Evolutionary conservation across 2,329 filamentous ascomycete genomes (phyloP).

Genomic region (Elsinoe fawcettii): DNA sequence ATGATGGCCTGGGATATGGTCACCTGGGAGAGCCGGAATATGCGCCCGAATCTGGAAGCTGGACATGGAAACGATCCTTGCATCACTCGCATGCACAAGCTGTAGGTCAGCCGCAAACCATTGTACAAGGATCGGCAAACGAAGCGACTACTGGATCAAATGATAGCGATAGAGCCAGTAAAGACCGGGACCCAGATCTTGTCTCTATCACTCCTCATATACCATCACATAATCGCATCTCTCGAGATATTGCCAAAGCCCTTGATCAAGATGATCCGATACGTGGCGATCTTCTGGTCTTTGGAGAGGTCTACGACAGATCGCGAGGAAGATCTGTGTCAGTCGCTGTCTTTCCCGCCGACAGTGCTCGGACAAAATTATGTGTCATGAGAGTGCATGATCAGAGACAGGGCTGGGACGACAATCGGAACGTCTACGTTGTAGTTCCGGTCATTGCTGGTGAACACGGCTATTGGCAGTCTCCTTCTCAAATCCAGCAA

Average conservation of each 20-base stretch:
- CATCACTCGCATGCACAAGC: slow-evolving; percentile 22
- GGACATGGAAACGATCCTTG: slow-evolving; percentile 40
- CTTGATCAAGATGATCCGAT: slow-evolving; percentile 33
- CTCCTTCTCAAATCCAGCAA: slow-evolving; percentile 47
- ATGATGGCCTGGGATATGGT: slow-evolving; percentile 46
- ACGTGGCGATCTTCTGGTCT: slow-evolving; percentile 43
- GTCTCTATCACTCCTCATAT: slow-evolving; percentile 19
- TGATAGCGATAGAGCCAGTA: not conserved
- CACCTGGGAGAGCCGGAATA: slow-evolving; percentile 47
- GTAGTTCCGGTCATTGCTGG: slow-evolving; percentile 40
- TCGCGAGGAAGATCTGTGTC: slow-evolving; percentile 26
- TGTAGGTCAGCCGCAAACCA: slow-evolving; percentile 24
- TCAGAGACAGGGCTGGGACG: slow-evolving; percentile 49
- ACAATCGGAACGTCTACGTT: slow-evolving; percentile 40
- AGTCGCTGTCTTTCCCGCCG: slow-evolving; percentile 34
- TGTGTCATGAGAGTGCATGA: slow-evolving; percentile 46
- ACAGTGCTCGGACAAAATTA: slow-evolving; percentile 52
- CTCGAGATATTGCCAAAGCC: slow-evolving; percentile 28
- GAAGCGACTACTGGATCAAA: not conserved
- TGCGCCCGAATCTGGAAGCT: slow-evolving; percentile 38
- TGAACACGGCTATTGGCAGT: slow-evolving; percentile 49
- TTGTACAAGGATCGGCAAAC: slow-evolving; percentile 21
- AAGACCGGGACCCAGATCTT: slow-evolving; percentile 20
- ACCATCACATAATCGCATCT: slow-evolving; percentile 22
- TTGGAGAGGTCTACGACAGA: slow-evolving; percentile 47